Evolutionary conservation across 192 early-diverging fungal species (phyloP).

Genomic region (Coemansia sp.): DNA sequence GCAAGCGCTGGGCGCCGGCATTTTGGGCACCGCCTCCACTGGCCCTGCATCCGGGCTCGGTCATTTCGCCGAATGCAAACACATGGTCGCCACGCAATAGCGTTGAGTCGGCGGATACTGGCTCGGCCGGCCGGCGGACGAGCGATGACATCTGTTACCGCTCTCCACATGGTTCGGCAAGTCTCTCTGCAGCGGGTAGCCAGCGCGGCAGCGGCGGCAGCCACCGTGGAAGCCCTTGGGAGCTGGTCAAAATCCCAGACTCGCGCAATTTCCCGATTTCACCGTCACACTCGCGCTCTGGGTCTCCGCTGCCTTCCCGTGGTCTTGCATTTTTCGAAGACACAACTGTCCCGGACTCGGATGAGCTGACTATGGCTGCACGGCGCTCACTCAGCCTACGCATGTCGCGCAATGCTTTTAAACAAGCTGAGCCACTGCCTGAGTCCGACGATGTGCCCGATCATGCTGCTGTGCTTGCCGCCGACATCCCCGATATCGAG

Average conservation of each 20-base stretch:
- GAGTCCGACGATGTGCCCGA: slow-evolving; percentile 28
- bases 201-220: neutral
- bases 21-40: slow-evolving; percentile 37
- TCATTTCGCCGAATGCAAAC: neutral
- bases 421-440: slow-evolving; percentile 40
- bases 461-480: neutral
- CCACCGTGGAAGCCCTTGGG: slow-evolving; percentile 34
- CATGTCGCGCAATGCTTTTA: slow-evolving; percentile 39
- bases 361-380: slow-evolving; percentile 37
- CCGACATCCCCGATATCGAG: neutral
- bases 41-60: neutral
- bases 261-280: slow-evolving; percentile 24
- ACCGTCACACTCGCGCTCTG: slow-evolving; percentile 22
- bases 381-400: slow-evolving; percentile 44
- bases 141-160: neutral
- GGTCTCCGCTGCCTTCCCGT: slow-evolving; percentile 17
- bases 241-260: slow-evolving; percentile 32
- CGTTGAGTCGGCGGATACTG: slow-evolving; percentile 17
- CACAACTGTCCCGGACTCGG: slow-evolving; percentile 34
- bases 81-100: slow-evolving; percentile 34
- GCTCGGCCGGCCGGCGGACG: neutral
- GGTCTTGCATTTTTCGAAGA: slow-evolving; percentile 37
- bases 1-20: slow-evolving; percentile 27
- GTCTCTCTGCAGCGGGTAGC: neutral
- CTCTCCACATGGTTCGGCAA: too few species aligned